These are phyloP conservation scores for Hysterium pulicare DNA, from an alignment of 2,329 filamentous ascomycete species.

Conservation along the genomic window DNA sequence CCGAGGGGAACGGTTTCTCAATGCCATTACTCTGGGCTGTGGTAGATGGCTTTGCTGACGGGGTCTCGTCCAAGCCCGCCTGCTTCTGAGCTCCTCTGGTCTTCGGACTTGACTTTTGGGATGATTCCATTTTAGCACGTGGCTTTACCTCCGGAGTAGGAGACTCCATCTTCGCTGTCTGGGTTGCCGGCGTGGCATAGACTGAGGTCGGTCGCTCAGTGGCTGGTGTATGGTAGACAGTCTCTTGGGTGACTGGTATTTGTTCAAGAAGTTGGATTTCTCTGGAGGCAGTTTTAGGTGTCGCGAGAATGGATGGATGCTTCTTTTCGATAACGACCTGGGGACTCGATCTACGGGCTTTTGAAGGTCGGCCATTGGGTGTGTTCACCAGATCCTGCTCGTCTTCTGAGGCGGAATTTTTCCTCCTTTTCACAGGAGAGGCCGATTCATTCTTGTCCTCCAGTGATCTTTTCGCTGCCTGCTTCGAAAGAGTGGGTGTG, in stretches of 20 bases:
- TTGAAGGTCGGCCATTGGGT: not conserved
- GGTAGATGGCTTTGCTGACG: not conserved
- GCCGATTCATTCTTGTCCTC: conserved; percentile 29
- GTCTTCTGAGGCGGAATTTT: conserved; percentile 9
- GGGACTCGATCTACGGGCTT: conserved; percentile 17
- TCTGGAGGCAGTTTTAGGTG: conserved; percentile 6
- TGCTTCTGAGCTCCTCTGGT: not conserved
- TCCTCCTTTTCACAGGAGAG: conserved; percentile 25
- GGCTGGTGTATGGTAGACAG: conserved; percentile 18
- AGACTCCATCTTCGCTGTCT: conserved; percentile 17
- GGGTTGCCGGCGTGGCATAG: conserved; percentile 22
- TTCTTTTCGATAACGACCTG: conserved; percentile 19
- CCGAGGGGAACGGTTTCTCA: too few relatives aligned
- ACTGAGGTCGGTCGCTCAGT: conserved; percentile 15
- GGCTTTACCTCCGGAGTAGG: conserved; percentile 18
- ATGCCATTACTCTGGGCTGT: too few relatives aligned
- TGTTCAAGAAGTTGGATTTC: conserved; percentile 10
- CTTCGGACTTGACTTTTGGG: not conserved
- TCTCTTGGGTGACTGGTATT: conserved; percentile 14
- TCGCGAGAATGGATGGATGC: conserved; percentile 11
- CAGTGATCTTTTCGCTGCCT: conserved; percentile 27
- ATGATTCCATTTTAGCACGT: not conserved
- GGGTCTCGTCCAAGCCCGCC: not conserved
- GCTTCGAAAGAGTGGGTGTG: conserved; percentile 24
- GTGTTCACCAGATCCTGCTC: not conserved